A percentile compares a stretch with the other conserved stretches of the same genome.
Conservation (phyloP, 768 basidiomycete genomes). For the Hericium alpestre region DNA sequence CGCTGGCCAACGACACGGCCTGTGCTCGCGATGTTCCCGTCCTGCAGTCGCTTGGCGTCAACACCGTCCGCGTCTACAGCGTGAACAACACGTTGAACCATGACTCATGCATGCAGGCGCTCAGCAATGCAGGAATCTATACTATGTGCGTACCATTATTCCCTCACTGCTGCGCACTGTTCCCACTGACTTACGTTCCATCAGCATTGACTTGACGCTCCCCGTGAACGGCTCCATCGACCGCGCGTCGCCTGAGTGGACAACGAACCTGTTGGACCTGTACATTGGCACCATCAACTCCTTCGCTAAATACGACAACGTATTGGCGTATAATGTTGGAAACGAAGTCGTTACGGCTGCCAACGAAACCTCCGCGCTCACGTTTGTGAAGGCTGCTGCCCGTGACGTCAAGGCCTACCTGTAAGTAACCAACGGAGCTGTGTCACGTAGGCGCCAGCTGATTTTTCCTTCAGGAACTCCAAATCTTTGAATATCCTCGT, state of each 20-base stretch:
- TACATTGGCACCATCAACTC: slow-evolving; percentile 70
- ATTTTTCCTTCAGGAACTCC: slow-evolving; percentile 23
- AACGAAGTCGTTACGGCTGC: slow-evolving; percentile 63
- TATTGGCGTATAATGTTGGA: slow-evolving; percentile 82
- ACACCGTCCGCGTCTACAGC: slow-evolving; percentile 77
- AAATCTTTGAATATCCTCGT: slow-evolving; percentile 60
- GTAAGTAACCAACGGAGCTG: slow-evolving; percentile 27
- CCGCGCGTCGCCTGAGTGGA: slow-evolving; percentile 64
- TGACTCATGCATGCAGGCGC: slow-evolving; percentile 71
- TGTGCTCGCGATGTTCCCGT: slow-evolving; percentile 76
- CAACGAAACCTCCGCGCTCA: slow-evolving; percentile 49
- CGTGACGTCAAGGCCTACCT: slow-evolving; percentile 82
- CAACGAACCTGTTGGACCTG: slow-evolving; percentile 65
- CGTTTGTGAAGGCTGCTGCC: slow-evolving; percentile 86
- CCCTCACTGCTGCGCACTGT: background rate
- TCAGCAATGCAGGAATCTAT: slow-evolving; percentile 78
- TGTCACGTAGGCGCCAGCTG: background rate
- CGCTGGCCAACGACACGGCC: slow-evolving; percentile 52
- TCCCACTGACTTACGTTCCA: slow-evolving; percentile 6
- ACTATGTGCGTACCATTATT: slow-evolving; percentile 51
- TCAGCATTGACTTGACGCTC: slow-evolving; percentile 75
- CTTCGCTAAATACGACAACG: slow-evolving; percentile 81
- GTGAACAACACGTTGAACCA: slow-evolving; percentile 79
- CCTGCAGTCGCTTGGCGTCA: slow-evolving; percentile 67
- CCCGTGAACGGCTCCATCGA: slow-evolving; percentile 83